Evolutionary conservation across 352 stramenopile genomes (phyloP), one percentile per base, ranked within the genome.

Genomic region (Aphanomyces astaci): DNA sequence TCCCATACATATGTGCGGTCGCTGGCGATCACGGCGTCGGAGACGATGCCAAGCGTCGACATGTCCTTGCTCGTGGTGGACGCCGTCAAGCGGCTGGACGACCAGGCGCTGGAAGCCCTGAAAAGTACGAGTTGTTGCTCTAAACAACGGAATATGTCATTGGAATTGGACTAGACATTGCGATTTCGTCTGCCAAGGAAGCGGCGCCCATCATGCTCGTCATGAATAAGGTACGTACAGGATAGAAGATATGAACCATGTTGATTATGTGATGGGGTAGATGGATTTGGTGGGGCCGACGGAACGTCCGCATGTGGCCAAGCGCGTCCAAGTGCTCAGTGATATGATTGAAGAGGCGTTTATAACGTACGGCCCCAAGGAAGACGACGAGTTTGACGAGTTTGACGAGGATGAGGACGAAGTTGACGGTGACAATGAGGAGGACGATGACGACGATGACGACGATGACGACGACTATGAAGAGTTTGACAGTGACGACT

Each of bases 211-310:
- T 88, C 17, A 89, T 92, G 81, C 81, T 94, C 39, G 82, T 94
- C 45, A 87, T 94, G 80, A 94, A 94, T 75, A 94, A 94, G 78
- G 83, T 66, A 66, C n/a, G n/a, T n/a, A n/a, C n/a, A n/a, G n/a
- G n/a, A n/a, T n/a, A n/a, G n/a, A n/a, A n/a, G n/a, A n/a, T n/a
- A n/a, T n/a, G n/a, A n/a, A n/a, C n/a, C n/a, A n/a, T n/a, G 19
- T 43, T 43, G 36, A 15, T 43, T 25, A n/a, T n/a, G n/a, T n/a
- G n/a, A n/a, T n/a, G n/a, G n/a, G n/a, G 30, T 36, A 71, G 65
- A 67, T 67, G 55, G 65, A 71, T 48, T 40, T 71, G 25, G 65
- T 71, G 19, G 55, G 65, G 73, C 11, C 76, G 81, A 63, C 52
- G 70, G 46, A 73, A 28, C 24, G 90, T 85, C 54, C 48, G 5